phyloP scores from a whole-genome alignment of 108 stramenopile genomes.

The Cyclotella baltica region DNA sequence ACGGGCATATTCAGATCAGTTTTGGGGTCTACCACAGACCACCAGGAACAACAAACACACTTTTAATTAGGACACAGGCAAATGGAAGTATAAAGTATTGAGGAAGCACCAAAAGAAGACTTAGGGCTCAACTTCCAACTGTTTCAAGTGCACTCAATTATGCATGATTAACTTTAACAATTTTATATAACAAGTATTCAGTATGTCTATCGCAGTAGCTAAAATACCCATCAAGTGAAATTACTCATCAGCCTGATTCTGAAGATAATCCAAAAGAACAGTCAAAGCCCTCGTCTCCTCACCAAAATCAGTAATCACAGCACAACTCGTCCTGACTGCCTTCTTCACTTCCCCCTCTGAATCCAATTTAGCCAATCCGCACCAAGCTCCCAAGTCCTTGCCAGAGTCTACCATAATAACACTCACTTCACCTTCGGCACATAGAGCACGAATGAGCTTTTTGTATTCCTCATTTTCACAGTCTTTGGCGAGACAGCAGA shows the following conservation, averaged over 20 bases:
- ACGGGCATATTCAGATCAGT: no score
- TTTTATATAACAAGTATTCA: no score
- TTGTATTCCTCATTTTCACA: conserved; percentile 99
- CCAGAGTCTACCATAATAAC: conserved; percentile 97
- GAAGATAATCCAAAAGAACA: conserved; percentile 96
- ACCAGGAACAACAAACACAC: no score
- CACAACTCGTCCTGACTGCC: conserved; percentile 96
- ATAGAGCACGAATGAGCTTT: conserved; percentile 98
- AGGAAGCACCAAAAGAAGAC: no score
- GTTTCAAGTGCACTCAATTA: no score
- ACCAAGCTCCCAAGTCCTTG: conserved; percentile 97
- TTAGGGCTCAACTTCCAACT: no score
- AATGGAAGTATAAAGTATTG: no score
- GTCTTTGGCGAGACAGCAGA: conserved; percentile 99
- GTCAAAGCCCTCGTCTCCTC: conserved; percentile 96
- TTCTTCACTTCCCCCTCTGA: conserved; percentile 96
- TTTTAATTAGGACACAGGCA: no score
- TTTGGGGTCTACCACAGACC: no score
- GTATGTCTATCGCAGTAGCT: conserved; percentile 20
- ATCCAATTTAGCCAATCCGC: conserved; percentile 98
- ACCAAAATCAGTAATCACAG: conserved; percentile 99
- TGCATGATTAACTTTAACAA: no score
- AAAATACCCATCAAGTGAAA: conserved; percentile 5
- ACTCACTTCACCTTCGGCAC: conserved; percentile 97
- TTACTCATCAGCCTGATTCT: conserved; percentile 89